Base-by-base conservation (phyloP, 768 basidiomycete genomes). In the Boletus vinaceobasis region DNA sequence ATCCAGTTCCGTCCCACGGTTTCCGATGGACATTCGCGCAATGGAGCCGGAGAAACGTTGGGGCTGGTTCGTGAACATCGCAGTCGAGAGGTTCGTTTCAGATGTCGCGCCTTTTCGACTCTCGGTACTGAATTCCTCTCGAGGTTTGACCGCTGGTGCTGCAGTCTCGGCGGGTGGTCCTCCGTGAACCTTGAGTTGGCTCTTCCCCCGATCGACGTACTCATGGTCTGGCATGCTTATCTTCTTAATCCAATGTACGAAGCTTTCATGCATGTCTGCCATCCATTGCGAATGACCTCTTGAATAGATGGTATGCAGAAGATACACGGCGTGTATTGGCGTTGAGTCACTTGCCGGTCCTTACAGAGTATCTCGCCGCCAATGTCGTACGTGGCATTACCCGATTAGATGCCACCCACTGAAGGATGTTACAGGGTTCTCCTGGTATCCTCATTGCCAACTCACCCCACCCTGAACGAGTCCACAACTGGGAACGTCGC, bases 191-290 rank as follows among this genome's bases (percentile, higher is more conserved):
- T 50, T 1, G 59, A 62, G 44, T 45, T 50, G 23, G 39, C 33
- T 0, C 46, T 71, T n/a, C 74, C 75, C 2, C 74, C 74, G 4
- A 47, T 76, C 7, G 75, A 75, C 31, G 75, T 76, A 2, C 57
- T 71, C 38, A 73, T 75, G 74, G 74, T 75, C 4, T 74, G 74
- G 70, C 75, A 75, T 35, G 60, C 74, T 7, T 74, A 76, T 59
- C 59, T 72, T 29, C 69, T 75, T 33, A 75, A 74, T 50, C 75
- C 75, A 9, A 60, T 65, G 74, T 73, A 56, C 2, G 47, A 27
- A 13, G 10, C 38, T 40, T 31, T 23, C 17, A 3, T 29, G n/a
- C 11, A 17, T 29, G 4, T 19, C 13, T 7, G 6, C 14, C 2
- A 2, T 14, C 17, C 15, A 10, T 37, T n/a, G 37, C 42, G 21